These are phyloP conservation scores for Gelatoporia subvermispora DNA, from an alignment of 768 basidiomycete genomes.

Conservation along the genomic window DNA sequence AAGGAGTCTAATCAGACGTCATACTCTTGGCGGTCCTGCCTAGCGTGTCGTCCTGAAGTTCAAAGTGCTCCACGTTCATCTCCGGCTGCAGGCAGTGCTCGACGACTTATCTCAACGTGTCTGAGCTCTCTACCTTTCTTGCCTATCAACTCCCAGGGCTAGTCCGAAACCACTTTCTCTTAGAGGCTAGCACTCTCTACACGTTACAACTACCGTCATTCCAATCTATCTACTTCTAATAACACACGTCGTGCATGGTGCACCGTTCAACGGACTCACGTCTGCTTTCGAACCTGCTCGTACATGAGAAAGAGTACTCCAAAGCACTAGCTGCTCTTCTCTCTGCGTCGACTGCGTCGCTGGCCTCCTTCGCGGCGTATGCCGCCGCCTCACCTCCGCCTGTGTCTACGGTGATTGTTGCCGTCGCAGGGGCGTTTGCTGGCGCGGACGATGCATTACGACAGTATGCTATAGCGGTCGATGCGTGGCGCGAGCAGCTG, in stretches of 20 bases:
- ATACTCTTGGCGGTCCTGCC: too few relatives aligned
- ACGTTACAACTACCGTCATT: too few relatives aligned
- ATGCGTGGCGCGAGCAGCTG: constrained; percentile 62
- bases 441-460: constrained; percentile 66
- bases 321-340: constrained; percentile 56
- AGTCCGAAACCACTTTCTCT: too few relatives aligned
- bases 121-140: too few relatives aligned
- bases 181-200: too few relatives aligned
- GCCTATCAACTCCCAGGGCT: too few relatives aligned
- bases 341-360: constrained; percentile 52
- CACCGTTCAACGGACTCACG: constrained; percentile 72
- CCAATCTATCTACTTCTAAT: too few relatives aligned
- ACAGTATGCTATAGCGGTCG: constrained; percentile 54
- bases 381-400: constrained; percentile 61
- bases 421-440: constrained; percentile 53
- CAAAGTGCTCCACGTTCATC: too few relatives aligned
- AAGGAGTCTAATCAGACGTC: too few relatives aligned
- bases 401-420: constrained; percentile 44
- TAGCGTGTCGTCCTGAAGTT: too few relatives aligned
- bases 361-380: constrained; percentile 67
- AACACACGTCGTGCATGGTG: constrained; percentile 51
- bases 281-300: constrained; percentile 61
- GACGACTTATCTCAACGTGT: too few relatives aligned
- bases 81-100: too few relatives aligned
- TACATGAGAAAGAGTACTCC: constrained; percentile 67